Evolutionary conservation across 1,139 yeast species (phyloP).

Genomic region (Zhuliangozyma parablackwelliae): DNA sequence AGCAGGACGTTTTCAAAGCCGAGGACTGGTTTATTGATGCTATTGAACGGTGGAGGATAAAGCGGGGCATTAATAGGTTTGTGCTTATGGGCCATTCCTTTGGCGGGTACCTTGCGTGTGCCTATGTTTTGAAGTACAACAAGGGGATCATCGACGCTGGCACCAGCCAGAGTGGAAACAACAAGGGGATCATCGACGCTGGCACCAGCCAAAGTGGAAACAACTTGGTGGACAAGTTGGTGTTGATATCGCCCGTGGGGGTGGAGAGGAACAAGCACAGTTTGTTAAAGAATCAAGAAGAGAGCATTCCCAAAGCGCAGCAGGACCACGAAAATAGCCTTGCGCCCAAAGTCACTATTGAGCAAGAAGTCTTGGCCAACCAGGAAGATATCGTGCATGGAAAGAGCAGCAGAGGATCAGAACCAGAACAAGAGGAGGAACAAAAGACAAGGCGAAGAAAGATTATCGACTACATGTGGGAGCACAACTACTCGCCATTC

Average conservation of each 20-base stretch:
- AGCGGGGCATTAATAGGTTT: constrained; percentile 53
- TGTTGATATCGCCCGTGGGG: constrained; percentile 45
- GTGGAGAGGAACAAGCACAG: constrained; percentile 36
- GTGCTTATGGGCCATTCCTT: constrained; percentile 86
- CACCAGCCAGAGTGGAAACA: constrained; percentile 23
- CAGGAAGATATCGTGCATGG: constrained; percentile 24
- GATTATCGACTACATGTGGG: constrained; percentile 32
- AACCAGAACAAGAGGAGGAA: constrained; percentile 5
- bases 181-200: constrained; percentile 26
- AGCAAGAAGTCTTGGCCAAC: constrained; percentile 23
- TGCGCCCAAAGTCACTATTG: constrained; percentile 14
- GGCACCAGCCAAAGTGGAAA: constrained; percentile 12
- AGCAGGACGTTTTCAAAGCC: constrained; percentile 36
- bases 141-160: constrained; percentile 22
- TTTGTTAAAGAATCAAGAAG: constrained; percentile 18
- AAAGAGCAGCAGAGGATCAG: constrained; percentile 5
- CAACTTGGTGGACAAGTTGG: constrained; percentile 33
- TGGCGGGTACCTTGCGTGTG: constrained; percentile 83
- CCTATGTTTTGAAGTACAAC: constrained; percentile 68
- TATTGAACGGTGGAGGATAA: constrained; percentile 77
- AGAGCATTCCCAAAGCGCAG: constrained; percentile 12
- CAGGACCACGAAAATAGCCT: constrained; percentile 13
- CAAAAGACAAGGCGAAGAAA: constrained; percentile 17
- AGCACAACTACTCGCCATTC: constrained; percentile 35
- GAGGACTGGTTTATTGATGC: constrained; percentile 78